Conservation (phyloP, 148 eudicot species). For the Bassia scoparia region DNA sequence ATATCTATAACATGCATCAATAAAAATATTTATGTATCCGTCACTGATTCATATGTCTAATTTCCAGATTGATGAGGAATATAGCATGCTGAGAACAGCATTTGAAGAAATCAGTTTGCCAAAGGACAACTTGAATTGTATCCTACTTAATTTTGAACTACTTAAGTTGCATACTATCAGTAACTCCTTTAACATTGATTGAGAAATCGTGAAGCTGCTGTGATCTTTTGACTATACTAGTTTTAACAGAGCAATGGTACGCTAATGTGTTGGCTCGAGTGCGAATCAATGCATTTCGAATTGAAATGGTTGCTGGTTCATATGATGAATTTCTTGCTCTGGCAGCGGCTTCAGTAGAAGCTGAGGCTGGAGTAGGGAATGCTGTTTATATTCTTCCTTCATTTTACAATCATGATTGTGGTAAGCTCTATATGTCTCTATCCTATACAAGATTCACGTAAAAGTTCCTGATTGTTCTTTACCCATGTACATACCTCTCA, state of each 20-base stretch:
- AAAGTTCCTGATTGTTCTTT: not conserved
- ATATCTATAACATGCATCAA: too few species aligned
- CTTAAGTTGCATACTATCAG: not conserved
- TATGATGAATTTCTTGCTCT: constrained; percentile 64
- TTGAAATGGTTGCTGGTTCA: constrained; percentile 61
- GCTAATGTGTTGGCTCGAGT: constrained; percentile 69
- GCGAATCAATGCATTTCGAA: constrained; percentile 88
- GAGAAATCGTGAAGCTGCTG: not conserved
- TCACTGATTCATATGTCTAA: constrained; percentile 1
- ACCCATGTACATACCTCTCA: not conserved
- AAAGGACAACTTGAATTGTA: constrained; percentile 57
- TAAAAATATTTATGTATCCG: too few species aligned
- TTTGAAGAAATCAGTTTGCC: constrained; percentile 43
- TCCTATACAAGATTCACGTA: not conserved
- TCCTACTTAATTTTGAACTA: constrained; percentile 36
- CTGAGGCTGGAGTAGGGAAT: constrained; percentile 90
- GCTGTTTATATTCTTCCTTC: constrained; percentile 94
- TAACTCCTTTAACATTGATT: not conserved
- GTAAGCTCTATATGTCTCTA: constrained; percentile 36
- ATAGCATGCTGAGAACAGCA: constrained; percentile 52
- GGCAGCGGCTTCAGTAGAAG: constrained; percentile 70
- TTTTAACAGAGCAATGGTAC: constrained; percentile 85
- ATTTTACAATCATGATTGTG: constrained; percentile 94
- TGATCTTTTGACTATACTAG: constrained; percentile 41
- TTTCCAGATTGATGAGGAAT: constrained; percentile 74